Conservation (phyloP, 108 stramenopile species). For the Pinguiococcus pyrenoidosus region DNA sequence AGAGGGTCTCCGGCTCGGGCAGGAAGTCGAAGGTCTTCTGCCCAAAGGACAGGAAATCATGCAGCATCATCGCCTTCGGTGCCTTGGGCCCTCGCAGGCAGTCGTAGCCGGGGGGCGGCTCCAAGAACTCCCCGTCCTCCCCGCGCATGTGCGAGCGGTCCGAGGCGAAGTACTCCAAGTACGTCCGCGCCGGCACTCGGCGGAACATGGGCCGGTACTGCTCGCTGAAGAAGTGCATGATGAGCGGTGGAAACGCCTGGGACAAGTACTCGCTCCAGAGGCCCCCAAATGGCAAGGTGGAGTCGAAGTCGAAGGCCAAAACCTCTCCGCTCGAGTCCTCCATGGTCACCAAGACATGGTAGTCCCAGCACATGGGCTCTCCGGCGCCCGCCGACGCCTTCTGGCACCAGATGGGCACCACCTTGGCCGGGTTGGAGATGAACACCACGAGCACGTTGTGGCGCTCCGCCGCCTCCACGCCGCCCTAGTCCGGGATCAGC, state of each 20-base stretch:
- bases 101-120: constrained; percentile 4
- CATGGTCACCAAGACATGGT: too few relatives aligned
- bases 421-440: constrained; percentile 2
- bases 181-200: constrained; percentile 1
- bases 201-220: neutral
- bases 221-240: neutral
- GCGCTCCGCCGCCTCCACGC: neutral
- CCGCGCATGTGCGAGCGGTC: constrained; percentile 14
- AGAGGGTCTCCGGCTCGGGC: too few relatives aligned
- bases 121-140: constrained; percentile 3
- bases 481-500: too few relatives aligned
- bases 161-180: constrained; percentile 7
- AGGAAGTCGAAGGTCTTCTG: too few relatives aligned
- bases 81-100: too few relatives aligned
- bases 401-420: constrained; percentile 14
- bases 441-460: constrained; percentile 5
- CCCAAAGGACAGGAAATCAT: too few relatives aligned
- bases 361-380: constrained; percentile 17
- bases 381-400: neutral
- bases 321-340: too few relatives aligned
- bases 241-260: neutral
- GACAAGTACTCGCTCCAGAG: constrained; percentile 4
- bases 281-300: constrained; percentile 10
- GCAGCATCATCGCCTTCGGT: too few relatives aligned
- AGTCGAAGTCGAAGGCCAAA: constrained; percentile 14